Evolutionary conservation across 1,284 basidiomycete species (phyloP), one percentile per base, ranked within the genome.

Genomic region (Ceratobasidium sp.): DNA sequence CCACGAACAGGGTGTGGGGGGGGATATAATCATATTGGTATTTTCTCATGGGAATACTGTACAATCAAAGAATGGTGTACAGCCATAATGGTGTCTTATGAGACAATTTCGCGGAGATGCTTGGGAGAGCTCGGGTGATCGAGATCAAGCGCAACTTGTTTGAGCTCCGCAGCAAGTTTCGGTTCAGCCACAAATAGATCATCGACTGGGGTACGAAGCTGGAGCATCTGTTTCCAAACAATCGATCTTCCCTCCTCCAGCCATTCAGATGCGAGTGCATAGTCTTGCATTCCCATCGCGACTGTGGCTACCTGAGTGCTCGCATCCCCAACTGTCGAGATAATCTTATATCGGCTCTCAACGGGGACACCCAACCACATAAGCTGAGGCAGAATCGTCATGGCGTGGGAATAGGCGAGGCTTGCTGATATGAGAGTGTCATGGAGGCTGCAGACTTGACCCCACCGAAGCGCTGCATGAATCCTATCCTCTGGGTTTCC

Each of bases 181-280:
- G 54, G 54, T n/a, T 60, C 11, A 17, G 22, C 11, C 1, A 1
- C 54, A 8, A 19, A n/a, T 6, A 71, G 45, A 1, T 60, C 54
- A 15, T 71, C 54, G 59, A 71, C 24, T 1, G 67, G 67, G 5
- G 44, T 48, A 6, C 67, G 67, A 48, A 71, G 67, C 44, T 47
- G 27, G 5, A 22, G 2, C 24, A 57, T 50, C 24, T 71, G 67
- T 2, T 36, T 60, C 67, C 67, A 71, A 3, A 71, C 56, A 19
- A 71, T 24, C 11, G 44, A 33, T 15, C 67, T 22, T 1, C 54
- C 67, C 19, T 56, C 48, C n/a, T 71, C 67, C 1, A 71, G 53
- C 67, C 67, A 71, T n/a, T 71, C 67, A 22, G 50, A 44, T 15
- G 67, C 67, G 9, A 59, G 1, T 14, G 33, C 54, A 29, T 27